Base-by-base conservation (phyloP, 2,329 filamentous ascomycete species). In the Aspergillus hortae region DNA sequence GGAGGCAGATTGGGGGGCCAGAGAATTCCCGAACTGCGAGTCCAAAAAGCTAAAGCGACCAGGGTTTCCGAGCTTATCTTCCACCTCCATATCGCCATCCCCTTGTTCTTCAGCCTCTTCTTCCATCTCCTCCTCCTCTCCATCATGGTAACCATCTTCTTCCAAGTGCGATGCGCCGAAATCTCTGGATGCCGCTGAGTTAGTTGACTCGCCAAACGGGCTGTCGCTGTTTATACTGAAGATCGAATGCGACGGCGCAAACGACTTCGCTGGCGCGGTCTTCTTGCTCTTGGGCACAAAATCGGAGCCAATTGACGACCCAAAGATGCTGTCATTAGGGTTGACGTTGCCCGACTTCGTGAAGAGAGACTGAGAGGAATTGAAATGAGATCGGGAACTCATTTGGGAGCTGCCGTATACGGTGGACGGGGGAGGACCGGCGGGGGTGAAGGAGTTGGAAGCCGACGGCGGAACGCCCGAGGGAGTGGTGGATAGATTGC, bases 401-500 rank as follows among this genome's bases (percentile, higher is more conserved):
- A 77, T 67, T 54, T 76, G 75, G 14, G 81, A 80, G 65, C 75
- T 79, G 47, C 77, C 77, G 57, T 81, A 78, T 17, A 78, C 60
- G 41, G 74, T 74, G 6, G 77, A 76, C 25, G 80, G 78, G 44
- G 80, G 80, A 41, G 74, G 74, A 3, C 78, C 81, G 51, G 76
- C 74, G 30, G 81, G 81, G 19, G 81, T 83, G 49, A 81, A 82
- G n/a, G 80, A 83, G 55, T 67, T 67, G 23, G 72, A 69, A 53
- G 72, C 74, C 30, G 78, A 79, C 23, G 80, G 80, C 1, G 81
- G 81, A 52, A 74, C 76, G 38, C 80, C 81, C 44, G 79, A 79
- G 48, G 82, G 82, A 14, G 82, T 84, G 17, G 80, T 83, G 5
- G 82, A 83, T 42, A 78, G 72, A 56, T 73, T 67, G 51, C 67